Conservation (phyloP, 306 rosid species). For the Medicago arabica region DNA sequence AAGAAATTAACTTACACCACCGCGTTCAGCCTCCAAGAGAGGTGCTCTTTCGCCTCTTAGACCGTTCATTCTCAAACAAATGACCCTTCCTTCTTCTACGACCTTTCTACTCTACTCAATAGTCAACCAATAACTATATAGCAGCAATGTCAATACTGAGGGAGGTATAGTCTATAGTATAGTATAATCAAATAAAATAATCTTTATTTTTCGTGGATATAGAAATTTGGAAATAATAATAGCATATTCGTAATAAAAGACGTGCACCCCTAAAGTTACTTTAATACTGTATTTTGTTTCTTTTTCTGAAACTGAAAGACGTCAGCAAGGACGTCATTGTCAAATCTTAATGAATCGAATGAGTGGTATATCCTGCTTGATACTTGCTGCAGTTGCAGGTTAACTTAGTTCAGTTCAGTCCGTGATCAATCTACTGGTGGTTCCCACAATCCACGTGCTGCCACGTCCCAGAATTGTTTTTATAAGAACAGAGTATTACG, state of each 20-base stretch:
- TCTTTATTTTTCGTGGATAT: neutral
- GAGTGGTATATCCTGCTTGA: neutral
- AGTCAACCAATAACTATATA: neutral
- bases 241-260: neutral
- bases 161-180: neutral
- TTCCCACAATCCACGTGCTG: neutral
- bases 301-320: neutral
- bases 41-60: constrained; percentile 49
- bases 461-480: too few species aligned
- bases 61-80: constrained; percentile 36
- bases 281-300: neutral
- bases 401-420: neutral
- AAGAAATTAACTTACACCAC: constrained; percentile 38
- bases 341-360: neutral
- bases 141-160: neutral
- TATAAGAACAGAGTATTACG: too few species aligned
- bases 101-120: neutral
- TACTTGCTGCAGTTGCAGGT: too few species aligned
- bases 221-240: neutral
- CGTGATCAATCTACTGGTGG: neutral
- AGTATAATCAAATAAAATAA: neutral
- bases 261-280: neutral
- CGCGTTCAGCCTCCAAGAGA: constrained; percentile 46
- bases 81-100: neutral
- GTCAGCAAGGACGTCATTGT: neutral